Base-by-base conservation (phyloP, 805 yeast species). In the Metschnikowia proteae region DNA sequence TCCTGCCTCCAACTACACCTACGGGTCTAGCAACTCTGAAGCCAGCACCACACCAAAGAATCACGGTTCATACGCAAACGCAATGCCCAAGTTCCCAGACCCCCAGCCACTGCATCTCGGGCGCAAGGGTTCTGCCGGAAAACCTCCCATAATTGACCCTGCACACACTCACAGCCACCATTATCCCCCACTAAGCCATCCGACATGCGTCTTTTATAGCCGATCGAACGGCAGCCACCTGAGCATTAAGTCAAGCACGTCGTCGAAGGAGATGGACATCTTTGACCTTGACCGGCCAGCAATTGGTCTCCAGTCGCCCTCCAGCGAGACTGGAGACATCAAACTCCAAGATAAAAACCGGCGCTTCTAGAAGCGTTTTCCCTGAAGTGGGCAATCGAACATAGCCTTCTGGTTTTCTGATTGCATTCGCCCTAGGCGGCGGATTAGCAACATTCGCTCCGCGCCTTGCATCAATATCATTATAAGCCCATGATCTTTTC, bases 231-330 rank as follows among this genome's bases (percentile, higher is more conserved):
- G 45, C 43, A 63, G 67, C 51, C 64, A 58, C 48, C 60, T 58
- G 30, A 67, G 71, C 48, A 49, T 66, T 33, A 61, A 56, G 47
- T 61, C 66, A 25, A 50, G 62, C 11, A 49, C 50, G 22, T 52
- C 60, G 17, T 51, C 56, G 10, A 47, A 53, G 11, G 64, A 60
- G 22, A 50, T 51, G 33, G 59, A 58, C 25, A 54, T 63, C 5
- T 65, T 64, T 47, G 69, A 66, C 46, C 43, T 47, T 23, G 69
- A 62, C 33, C 51, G 61, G 26, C 54, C 62, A 22, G 52, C 51
- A 40, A 46, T 53, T 38, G 66, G 64, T 3, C 58, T 60, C 9
- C 51, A 59, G 6, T 68, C 74, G 32, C 74, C 74, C n/a, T 29
- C 47, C 17, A 34, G 35, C 33, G 48, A 43, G 34, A 11, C 32